phyloP scores from a whole-genome alignment of 2,329 filamentous ascomycete species.

The Penicillium sp. region DNA sequence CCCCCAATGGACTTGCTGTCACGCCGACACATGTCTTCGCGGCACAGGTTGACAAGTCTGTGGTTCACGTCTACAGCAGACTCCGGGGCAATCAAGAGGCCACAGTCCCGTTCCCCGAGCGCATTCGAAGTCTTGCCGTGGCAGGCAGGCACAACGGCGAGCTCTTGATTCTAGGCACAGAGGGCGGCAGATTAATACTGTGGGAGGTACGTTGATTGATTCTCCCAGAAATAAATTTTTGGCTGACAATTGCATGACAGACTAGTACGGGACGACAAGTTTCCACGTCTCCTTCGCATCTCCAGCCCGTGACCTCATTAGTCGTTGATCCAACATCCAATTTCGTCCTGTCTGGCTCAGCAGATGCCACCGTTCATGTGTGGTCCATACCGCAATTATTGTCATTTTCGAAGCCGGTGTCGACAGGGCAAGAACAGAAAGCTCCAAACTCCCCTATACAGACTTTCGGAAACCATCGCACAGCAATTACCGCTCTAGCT shows the following conservation, averaged over 20 bases:
- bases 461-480: conserved; percentile 69
- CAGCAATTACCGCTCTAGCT: conserved; percentile 45
- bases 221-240: not conserved
- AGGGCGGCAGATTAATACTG: conserved; percentile 77
- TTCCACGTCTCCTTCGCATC: conserved; percentile 40
- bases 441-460: conserved; percentile 63
- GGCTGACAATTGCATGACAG: conserved; percentile 22
- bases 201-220: conserved; percentile 72
- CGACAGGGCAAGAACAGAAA: conserved; percentile 38
- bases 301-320: conserved; percentile 64
- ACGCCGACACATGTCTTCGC: conserved; percentile 83
- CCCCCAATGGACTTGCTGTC: conserved; percentile 72
- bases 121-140: conserved; percentile 72
- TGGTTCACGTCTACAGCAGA: conserved; percentile 87
- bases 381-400: conserved; percentile 80
- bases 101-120: conserved; percentile 80
- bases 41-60: conserved; percentile 84
- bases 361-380: conserved; percentile 83
- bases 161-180: conserved; percentile 74
- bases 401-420: conserved; percentile 49
- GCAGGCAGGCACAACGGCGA: conserved; percentile 57
- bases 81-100: conserved; percentile 83
- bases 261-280: conserved; percentile 43
- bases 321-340: conserved; percentile 62
- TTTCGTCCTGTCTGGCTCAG: conserved; percentile 44